These are phyloP conservation scores for Sphaerulina vaccinii DNA, from an alignment of 2,329 filamentous ascomycete species.

Conservation along the genomic window DNA sequence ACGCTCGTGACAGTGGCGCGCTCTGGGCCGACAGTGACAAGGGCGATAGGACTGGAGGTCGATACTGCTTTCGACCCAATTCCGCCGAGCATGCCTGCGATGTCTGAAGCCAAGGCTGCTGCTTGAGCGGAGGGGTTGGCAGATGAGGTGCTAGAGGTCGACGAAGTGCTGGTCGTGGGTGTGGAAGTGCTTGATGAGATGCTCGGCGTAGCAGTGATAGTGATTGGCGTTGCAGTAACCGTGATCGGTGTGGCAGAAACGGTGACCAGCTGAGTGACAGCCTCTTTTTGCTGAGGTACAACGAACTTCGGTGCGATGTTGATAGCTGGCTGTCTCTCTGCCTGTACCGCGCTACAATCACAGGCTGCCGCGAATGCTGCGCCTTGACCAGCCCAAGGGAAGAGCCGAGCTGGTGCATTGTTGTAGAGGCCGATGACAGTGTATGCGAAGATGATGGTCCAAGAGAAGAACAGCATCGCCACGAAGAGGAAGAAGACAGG, in stretches of 20 bases:
- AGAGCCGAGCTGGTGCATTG: slow-evolving; percentile 32
- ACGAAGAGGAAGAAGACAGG: slow-evolving; percentile 36
- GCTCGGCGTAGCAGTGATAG: slow-evolving; percentile 10
- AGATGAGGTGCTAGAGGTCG: slow-evolving; percentile 10
- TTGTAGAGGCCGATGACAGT: slow-evolving; percentile 41
- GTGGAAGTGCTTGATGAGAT: slow-evolving; percentile 10
- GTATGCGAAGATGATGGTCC: slow-evolving; percentile 39
- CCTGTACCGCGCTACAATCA: slow-evolving; percentile 10
- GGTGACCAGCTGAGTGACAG: slow-evolving; percentile 12
- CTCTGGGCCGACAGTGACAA: slow-evolving; percentile 17
- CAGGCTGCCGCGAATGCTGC: slow-evolving; percentile 15
- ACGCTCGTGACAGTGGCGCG: slow-evolving; percentile 26
- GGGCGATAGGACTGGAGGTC: slow-evolving; percentile 10
- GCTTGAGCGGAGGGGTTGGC: slow-evolving; percentile 9
- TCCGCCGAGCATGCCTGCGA: slow-evolving; percentile 23
- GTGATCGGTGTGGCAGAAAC: slow-evolving; percentile 9
- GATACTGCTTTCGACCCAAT: slow-evolving; percentile 11
- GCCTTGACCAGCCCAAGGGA: slow-evolving; percentile 26
- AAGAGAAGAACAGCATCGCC: slow-evolving; percentile 37
- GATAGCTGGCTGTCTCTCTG: slow-evolving; percentile 28
- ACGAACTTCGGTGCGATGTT: slow-evolving; percentile 38
- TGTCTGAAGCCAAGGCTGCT: slow-evolving; percentile 21
- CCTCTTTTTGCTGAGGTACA: slow-evolving; percentile 21
- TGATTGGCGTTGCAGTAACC: slow-evolving; percentile 2
- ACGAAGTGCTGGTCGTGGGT: slow-evolving; percentile 9